Conservation (phyloP, 2,329 filamentous ascomycete species). For the Calonectria hongkongensis region DNA sequence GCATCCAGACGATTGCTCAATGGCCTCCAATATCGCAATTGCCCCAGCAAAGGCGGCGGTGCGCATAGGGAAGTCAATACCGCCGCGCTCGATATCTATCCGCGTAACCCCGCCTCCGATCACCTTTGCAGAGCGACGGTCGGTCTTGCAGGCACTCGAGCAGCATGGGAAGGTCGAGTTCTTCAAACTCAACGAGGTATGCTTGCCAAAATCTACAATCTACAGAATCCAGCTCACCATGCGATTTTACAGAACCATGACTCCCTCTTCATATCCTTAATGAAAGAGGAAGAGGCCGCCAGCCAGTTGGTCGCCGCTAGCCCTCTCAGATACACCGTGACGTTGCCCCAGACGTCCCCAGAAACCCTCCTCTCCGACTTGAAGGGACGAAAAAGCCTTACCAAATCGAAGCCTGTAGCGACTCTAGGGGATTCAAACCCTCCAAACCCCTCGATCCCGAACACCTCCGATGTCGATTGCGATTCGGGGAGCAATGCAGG, state of each 20-base stretch:
- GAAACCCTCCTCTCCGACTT: conserved; percentile 60
- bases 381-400: conserved; percentile 45
- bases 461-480: background rate
- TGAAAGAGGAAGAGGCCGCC: conserved; percentile 63
- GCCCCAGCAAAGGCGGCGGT: conserved; percentile 29
- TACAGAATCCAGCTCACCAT: background rate
- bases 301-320: conserved; percentile 64
- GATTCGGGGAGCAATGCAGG: conserved; percentile 11
- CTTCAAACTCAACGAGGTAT: conserved; percentile 64
- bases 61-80: conserved; percentile 34
- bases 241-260: conserved; percentile 63
- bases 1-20: background rate
- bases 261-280: conserved; percentile 70
- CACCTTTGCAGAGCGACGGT: conserved; percentile 73
- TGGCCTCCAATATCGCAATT: conserved; percentile 14
- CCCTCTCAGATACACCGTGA: conserved; percentile 68
- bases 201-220: background rate
- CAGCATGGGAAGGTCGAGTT: conserved; percentile 69
- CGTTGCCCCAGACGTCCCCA: conserved; percentile 54
- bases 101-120: conserved; percentile 70
- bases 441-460: conserved; percentile 9
- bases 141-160: conserved; percentile 71
- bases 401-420: conserved; percentile 29
- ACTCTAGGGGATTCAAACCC: conserved; percentile 23
- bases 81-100: conserved; percentile 68